Conservation (phyloP, 805 yeast genomes). For the Teunomyces panamensis region DNA sequence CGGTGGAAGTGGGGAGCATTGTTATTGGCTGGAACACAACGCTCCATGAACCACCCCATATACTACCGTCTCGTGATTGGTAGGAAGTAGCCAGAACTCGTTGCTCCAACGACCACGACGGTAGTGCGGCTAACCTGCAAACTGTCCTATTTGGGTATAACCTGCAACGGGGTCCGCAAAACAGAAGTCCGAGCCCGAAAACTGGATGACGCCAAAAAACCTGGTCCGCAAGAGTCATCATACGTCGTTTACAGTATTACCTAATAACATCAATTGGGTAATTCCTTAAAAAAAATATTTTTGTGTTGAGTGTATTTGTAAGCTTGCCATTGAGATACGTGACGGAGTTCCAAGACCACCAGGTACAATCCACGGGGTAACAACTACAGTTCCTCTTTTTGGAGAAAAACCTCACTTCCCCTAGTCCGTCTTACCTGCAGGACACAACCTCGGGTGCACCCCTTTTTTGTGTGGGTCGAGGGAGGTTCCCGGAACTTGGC, state of each 20-base stretch:
- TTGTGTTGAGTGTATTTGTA: not conserved
- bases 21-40: constrained; percentile 2
- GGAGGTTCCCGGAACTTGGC: not conserved
- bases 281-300: no score
- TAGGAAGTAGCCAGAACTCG: not conserved
- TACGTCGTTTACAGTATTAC: no score
- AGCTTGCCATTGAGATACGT: not conserved
- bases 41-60: not conserved
- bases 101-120: no score
- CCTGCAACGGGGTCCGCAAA: constrained; percentile 6
- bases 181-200: constrained; percentile 15
- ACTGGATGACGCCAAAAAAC: not conserved
- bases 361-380: no score
- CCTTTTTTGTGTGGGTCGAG: no score
- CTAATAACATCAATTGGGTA: no score
- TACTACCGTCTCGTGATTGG: not conserved
- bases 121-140: constrained; percentile 4
- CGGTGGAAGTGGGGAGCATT: not conserved
- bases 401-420: not conserved
- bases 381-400: no score
- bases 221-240: not conserved
- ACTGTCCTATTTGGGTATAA: not conserved
- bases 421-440: not conserved
- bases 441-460: not conserved
- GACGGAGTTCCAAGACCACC: no score